phyloP scores from a whole-genome alignment of 2,329 filamentous ascomycete species.

The Fusarium tupiense region DNA sequence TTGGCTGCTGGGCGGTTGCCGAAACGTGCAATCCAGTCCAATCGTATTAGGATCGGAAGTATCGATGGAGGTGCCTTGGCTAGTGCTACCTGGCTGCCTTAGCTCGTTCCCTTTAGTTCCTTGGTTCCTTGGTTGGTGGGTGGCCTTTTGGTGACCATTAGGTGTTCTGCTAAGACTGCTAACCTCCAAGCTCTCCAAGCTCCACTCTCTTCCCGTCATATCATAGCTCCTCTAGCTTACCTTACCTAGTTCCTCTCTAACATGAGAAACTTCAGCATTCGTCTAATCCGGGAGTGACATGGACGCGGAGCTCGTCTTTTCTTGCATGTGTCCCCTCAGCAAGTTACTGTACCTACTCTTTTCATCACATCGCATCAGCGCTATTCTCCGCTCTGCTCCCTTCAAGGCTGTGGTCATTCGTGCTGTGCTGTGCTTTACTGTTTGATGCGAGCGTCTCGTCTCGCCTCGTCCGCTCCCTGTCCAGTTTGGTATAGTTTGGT shows the following conservation, averaged over 20 bases:
- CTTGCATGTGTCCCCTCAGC: background rate
- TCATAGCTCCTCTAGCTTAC: constrained; percentile 15
- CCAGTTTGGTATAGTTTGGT: constrained; percentile 9
- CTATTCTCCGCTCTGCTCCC: constrained; percentile 11
- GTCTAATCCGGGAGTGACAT: constrained; percentile 16
- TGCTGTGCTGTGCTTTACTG: background rate
- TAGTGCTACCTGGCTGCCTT: constrained; percentile 19
- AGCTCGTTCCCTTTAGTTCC: background rate
- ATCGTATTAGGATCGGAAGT: constrained; percentile 34
- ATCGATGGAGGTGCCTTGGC: constrained; percentile 31
- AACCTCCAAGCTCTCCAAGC: background rate
- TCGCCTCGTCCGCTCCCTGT: constrained; percentile 24
- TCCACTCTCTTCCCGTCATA: constrained; percentile 32
- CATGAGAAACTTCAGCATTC: constrained; percentile 33
- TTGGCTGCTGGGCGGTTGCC: constrained; percentile 24
- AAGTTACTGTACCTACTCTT: background rate
- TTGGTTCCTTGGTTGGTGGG: background rate
- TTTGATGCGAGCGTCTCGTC: constrained; percentile 29
- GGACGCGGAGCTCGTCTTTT: constrained; percentile 14
- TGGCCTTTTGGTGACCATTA: background rate
- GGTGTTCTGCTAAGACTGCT: background rate
- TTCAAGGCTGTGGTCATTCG: constrained; percentile 32
- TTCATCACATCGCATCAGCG: constrained; percentile 4
- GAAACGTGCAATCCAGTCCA: constrained; percentile 34
- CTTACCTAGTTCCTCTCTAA: background rate